Percentiles rank a stretch among this genome's conserved stretches.
phyloP scores from a whole-genome alignment of 768 basidiomycete species.

The Lactifluus volemus region DNA sequence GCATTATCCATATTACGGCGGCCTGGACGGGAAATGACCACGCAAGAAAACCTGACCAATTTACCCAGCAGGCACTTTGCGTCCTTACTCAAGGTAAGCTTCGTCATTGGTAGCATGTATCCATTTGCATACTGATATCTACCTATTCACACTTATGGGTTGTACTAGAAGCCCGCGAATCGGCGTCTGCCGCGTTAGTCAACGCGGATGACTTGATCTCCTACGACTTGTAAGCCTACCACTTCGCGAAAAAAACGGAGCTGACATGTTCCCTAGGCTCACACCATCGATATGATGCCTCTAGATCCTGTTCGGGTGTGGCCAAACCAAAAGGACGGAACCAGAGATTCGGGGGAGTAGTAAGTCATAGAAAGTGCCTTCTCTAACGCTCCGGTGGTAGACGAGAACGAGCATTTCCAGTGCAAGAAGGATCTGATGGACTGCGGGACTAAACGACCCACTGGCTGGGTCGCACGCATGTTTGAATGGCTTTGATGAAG shows the following conservation, averaged over 20 bases:
- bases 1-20: conserved; percentile 90
- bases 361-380: too few relatives aligned
- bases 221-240: conserved; percentile 53
- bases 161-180: conserved; percentile 83
- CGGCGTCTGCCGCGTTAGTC: conserved; percentile 69
- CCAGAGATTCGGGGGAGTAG: too few relatives aligned
- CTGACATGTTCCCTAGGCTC: conserved; percentile 34
- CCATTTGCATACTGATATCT: conserved; percentile 3
- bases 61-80: conserved; percentile 67
- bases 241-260: background rate
- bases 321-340: too few relatives aligned
- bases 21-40: conserved; percentile 86
- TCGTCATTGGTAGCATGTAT: conserved; percentile 14
- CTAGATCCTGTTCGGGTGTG: background rate
- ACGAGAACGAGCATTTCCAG: too few relatives aligned
- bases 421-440: too few relatives aligned
- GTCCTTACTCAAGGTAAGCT: conserved; percentile 74
- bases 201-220: conserved; percentile 82
- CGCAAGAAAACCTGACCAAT: conserved; percentile 52
- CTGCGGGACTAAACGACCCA: too few relatives aligned
- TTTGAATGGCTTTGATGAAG: too few relatives aligned
- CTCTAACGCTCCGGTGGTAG: too few relatives aligned
- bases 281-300: conserved; percentile 36
- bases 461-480: too few relatives aligned
- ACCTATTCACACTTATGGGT: conserved; percentile 64